Evolutionary conservation across 768 basidiomycete species (phyloP).

Genomic region (Paxillus ammoniavirescens): DNA sequence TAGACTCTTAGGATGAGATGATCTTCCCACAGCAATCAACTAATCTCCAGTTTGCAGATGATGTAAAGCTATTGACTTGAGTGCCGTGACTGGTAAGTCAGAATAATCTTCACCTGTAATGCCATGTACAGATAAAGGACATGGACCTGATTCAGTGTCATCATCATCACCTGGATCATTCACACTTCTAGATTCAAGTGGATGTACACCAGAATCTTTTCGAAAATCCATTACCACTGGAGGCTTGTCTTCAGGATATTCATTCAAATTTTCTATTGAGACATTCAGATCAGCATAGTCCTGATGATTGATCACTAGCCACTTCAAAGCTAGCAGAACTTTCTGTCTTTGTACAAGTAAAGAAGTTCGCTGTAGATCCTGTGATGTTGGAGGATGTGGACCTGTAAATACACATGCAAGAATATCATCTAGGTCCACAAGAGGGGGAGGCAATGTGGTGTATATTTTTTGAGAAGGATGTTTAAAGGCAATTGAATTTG

Average conservation of each 20-base stretch:
- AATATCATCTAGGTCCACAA: conserved; percentile 32
- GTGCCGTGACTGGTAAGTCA: conserved; percentile 12
- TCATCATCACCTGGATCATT: conserved; percentile 28
- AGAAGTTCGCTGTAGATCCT: conserved; percentile 5
- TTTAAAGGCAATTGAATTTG: conserved; percentile 33
- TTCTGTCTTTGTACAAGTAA: no score
- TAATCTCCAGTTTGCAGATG: no score
- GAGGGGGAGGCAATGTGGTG: conserved; percentile 30
- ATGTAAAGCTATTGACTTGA: conserved; percentile 23
- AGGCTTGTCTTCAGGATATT: conserved; percentile 22
- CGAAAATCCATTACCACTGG: conserved; percentile 21
- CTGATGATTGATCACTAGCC: conserved; percentile 34
- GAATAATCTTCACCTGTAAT: conserved; percentile 27
- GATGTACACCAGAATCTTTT: conserved; percentile 16
- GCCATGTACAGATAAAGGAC: conserved; percentile 39
- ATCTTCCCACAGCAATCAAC: no score
- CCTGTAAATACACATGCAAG: conserved; percentile 31
- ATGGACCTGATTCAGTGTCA: conserved; percentile 30
- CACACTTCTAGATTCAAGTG: conserved; percentile 12
- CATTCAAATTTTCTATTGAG: conserved; percentile 21
- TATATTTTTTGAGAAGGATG: conserved; percentile 33
- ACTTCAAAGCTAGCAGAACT: conserved; percentile 24
- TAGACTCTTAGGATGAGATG: no score
- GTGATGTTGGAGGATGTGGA: conserved; percentile 14
- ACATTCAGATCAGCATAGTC: conserved; percentile 33